Percentiles rank a stretch among this genome's conserved stretches.
phyloP scores from a whole-genome alignment of 139 green algal species.

The Chlamydomonas asymmetrica region DNA sequence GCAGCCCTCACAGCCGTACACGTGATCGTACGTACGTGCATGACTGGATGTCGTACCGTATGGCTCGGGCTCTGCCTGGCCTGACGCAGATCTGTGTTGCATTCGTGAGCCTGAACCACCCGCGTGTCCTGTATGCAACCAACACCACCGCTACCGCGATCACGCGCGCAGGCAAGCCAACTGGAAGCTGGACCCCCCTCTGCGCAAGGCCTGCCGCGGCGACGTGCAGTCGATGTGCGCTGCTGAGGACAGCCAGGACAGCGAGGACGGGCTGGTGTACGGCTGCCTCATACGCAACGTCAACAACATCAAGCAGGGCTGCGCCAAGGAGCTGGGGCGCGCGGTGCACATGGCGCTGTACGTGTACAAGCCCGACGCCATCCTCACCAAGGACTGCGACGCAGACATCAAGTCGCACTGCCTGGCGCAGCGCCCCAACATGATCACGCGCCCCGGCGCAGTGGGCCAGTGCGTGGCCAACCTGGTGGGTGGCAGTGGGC shows the following conservation, averaged over 20 bases:
- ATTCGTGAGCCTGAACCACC: too few relatives aligned
- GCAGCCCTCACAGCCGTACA: too few relatives aligned
- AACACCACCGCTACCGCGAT: too few relatives aligned
- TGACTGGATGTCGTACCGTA: too few relatives aligned
- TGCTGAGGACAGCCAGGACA: conserved; percentile 46
- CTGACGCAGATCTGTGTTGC: conserved; percentile 6
- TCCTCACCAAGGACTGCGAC: conserved; percentile 77
- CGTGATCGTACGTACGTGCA: too few relatives aligned
- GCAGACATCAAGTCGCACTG: conserved; percentile 61
- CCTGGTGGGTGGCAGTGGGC: conserved; percentile 52
- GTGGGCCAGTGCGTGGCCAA: conserved; percentile 78
- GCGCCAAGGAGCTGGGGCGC: conserved; percentile 74
- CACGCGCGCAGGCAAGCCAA: conserved; percentile 54
- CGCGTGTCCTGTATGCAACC: too few relatives aligned
- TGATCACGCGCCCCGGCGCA: conserved; percentile 51
- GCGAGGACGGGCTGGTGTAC: conserved; percentile 57
- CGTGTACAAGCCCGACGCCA: conserved; percentile 57
- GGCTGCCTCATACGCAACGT: conserved; percentile 69
- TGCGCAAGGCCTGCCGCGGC: conserved; percentile 60
- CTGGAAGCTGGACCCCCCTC: conserved; percentile 73
- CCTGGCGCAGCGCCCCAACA: conserved; percentile 47
- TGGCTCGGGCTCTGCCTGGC: too few relatives aligned
- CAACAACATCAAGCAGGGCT: conserved; percentile 47
- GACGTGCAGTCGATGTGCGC: conserved; percentile 63
- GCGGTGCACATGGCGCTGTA: conserved; percentile 84